These are phyloP conservation scores for Geotrichum restrictum DNA, from an alignment of 1,139 yeast species.

Conservation along the genomic window DNA sequence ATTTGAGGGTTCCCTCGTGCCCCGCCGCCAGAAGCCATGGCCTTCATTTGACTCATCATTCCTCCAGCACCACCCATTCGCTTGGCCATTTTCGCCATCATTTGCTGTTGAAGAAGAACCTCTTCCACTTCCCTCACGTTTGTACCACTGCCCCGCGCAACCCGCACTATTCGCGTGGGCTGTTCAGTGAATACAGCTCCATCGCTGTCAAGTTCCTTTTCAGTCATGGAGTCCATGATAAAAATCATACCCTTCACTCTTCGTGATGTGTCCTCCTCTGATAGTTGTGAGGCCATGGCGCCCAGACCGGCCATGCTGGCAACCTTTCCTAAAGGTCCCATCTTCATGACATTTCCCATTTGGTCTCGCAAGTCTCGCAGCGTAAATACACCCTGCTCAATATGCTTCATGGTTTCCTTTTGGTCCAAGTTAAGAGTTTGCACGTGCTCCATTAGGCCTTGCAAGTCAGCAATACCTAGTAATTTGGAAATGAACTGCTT, in stretches of 20 bases:
- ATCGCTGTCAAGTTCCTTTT: constrained; percentile 83
- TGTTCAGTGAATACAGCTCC: constrained; percentile 76
- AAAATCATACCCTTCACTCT: constrained; percentile 84
- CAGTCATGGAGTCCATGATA: constrained; percentile 95
- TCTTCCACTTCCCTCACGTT: constrained; percentile 90
- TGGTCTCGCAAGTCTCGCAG: constrained; percentile 89
- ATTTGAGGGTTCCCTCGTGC: constrained; percentile 37
- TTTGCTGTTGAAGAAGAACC: constrained; percentile 83
- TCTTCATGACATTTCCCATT: constrained; percentile 88
- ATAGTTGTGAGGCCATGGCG: constrained; percentile 73
- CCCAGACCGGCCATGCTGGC: constrained; percentile 91
- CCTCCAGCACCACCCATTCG: constrained; percentile 56
- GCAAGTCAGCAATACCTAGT: constrained; percentile 92
- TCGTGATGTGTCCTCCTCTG: constrained; percentile 80
- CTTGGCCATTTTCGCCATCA: constrained; percentile 93
- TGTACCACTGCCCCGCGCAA: constrained; percentile 96
- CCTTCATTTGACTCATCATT: constrained; percentile 41
- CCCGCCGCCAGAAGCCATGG: constrained; percentile 32
- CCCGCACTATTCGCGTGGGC: constrained; percentile 82
- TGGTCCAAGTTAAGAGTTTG: constrained; percentile 85
- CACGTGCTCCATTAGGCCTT: constrained; percentile 90
- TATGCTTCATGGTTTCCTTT: constrained; percentile 85
- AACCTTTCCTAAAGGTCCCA: constrained; percentile 92
- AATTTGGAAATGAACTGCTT: constrained; percentile 82
- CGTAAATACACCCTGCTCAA: constrained; percentile 93